Evolutionary conservation across 805 yeast species (phyloP).

Genomic region (Tetrapisispora pingtungensis): DNA sequence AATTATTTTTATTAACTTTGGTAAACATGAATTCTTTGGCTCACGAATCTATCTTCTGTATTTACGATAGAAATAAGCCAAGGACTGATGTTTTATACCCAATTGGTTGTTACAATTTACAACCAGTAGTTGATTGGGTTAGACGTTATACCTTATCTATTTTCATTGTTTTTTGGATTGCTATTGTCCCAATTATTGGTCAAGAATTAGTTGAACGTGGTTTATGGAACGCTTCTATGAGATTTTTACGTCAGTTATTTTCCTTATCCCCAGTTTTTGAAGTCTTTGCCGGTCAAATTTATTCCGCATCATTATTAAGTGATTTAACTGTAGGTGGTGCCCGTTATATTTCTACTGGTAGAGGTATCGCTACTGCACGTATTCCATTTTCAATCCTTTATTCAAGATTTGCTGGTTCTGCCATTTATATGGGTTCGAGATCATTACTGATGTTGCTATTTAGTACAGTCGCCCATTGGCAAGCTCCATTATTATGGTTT

Average conservation of each 20-base stretch:
- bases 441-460: conserved; percentile 58
- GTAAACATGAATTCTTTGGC: conserved; percentile 69
- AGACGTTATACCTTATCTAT: conserved; percentile 77
- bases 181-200: conserved; percentile 65
- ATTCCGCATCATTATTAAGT: conserved; percentile 57
- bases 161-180: conserved; percentile 79
- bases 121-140: conserved; percentile 82
- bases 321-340: conserved; percentile 80
- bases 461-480: conserved; percentile 77
- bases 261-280: conserved; percentile 75
- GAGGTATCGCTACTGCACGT: conserved; percentile 78
- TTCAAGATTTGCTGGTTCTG: conserved; percentile 69
- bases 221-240: conserved; percentile 57
- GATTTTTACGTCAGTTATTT: conserved; percentile 57
- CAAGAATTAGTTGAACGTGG: conserved; percentile 80
- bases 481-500: conserved; percentile 89
- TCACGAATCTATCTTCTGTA: conserved; percentile 63
- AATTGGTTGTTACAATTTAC: conserved; percentile 72
- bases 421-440: conserved; percentile 78
- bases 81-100: conserved; percentile 67
- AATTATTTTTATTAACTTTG: conserved; percentile 71
- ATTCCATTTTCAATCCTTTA: conserved; percentile 64
- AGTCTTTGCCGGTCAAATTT: conserved; percentile 72
- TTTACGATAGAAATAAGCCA: conserved; percentile 56
- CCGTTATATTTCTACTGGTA: conserved; percentile 73